phyloP scores from a whole-genome alignment of 805 yeast species.

The Kluyveromyces wickerhamii region DNA sequence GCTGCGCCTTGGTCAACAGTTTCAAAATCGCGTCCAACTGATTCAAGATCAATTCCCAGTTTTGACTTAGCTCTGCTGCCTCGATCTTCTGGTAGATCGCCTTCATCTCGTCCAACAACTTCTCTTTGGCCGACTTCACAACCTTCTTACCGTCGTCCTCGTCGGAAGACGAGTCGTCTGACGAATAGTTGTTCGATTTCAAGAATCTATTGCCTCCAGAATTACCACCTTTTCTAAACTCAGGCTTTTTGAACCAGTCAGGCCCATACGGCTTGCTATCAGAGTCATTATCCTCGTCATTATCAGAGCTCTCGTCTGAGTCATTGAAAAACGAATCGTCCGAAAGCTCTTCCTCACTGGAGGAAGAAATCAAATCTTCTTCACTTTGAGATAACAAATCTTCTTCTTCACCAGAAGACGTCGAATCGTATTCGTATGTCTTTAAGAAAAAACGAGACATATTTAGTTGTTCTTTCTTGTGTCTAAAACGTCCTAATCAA shows the following conservation, averaged over 20 bases:
- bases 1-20: conserved; percentile 56
- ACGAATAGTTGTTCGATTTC: conserved; percentile 30
- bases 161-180: conserved; percentile 43
- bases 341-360: conserved; percentile 29
- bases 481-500: background rate
- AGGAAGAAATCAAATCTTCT: conserved; percentile 30
- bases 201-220: conserved; percentile 28
- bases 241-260: conserved; percentile 37
- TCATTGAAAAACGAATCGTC: conserved; percentile 33
- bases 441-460: conserved; percentile 92
- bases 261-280: conserved; percentile 38
- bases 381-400: conserved; percentile 36
- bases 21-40: conserved; percentile 77
- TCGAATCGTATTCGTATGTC: conserved; percentile 37
- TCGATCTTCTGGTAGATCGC: conserved; percentile 58
- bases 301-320: conserved; percentile 31
- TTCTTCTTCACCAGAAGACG: conserved; percentile 38
- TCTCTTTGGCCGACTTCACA: conserved; percentile 90
- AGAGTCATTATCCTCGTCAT: conserved; percentile 36
- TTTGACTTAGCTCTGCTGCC: conserved; percentile 57
- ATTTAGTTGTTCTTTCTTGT: conserved; percentile 9
- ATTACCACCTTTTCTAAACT: conserved; percentile 29
- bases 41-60: conserved; percentile 67
- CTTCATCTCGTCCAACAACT: conserved; percentile 80
- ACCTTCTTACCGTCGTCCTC: conserved; percentile 69